Percentiles rank a stretch among this genome's conserved stretches.
phyloP scores from a whole-genome alignment of 768 basidiomycete genomes.

The Suillus subalutaceus region DNA sequence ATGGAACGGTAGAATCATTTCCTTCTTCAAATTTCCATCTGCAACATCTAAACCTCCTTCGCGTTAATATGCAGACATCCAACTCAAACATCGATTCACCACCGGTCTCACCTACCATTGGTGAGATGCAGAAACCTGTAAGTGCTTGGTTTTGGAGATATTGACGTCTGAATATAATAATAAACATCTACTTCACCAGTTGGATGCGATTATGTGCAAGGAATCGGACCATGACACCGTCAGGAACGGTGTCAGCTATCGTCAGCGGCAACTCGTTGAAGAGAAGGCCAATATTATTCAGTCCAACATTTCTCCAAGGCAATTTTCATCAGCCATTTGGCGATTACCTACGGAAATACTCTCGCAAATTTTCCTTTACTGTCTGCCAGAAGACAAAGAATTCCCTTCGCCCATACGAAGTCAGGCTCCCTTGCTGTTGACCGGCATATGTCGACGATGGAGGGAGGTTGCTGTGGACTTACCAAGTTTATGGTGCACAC shows the following conservation, averaged over 20 bases:
- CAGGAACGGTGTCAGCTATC: too few relatives aligned
- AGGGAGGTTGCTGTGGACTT: conserved; percentile 39
- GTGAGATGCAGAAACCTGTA: background rate
- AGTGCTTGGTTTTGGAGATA: background rate
- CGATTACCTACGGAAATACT: conserved; percentile 48
- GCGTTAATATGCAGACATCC: background rate
- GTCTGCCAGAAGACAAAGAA: conserved; percentile 26
- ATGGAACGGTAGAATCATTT: background rate
- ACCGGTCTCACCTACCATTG: background rate
- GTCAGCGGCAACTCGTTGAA: too few relatives aligned
- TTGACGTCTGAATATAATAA: background rate
- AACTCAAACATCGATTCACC: background rate
- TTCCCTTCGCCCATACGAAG: conserved; percentile 21
- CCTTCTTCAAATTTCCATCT: background rate
- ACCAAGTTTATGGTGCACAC: conserved; percentile 51
- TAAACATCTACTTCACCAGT: background rate
- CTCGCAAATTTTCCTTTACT: conserved; percentile 48
- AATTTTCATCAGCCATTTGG: conserved; percentile 34
- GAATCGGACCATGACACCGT: too few relatives aligned
- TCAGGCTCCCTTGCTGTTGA: conserved; percentile 41
- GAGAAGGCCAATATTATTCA: conserved; percentile 11
- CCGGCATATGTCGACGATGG: conserved; percentile 47
- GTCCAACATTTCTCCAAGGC: conserved; percentile 21
- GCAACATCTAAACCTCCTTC: background rate
- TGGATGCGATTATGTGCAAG: too few relatives aligned